Evolutionary conservation across 2,329 filamentous ascomycete genomes (phyloP), one percentile per base, ranked within the genome.

Genomic region (Penicillium rolfsii): DNA sequence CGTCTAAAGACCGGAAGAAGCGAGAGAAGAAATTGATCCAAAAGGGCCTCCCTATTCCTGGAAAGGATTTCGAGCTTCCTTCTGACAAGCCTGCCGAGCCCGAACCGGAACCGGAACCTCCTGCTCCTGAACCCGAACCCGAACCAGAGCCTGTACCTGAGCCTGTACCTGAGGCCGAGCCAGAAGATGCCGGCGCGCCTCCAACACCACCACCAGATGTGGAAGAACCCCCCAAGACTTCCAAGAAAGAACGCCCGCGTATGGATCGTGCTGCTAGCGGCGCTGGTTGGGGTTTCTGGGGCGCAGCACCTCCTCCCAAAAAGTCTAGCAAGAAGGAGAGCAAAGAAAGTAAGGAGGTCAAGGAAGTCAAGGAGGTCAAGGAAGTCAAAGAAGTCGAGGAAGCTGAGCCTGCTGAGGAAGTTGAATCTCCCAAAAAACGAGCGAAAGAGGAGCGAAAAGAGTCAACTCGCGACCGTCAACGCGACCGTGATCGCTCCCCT

Each of bases 281-380:
- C n/a, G 82, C 85, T 12, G 87, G 89, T 33, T 95, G 92, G 91
- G 89, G 88, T 38, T 87, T 87, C 74, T 94, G 90, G 90, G 86
- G 85, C 19, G 83, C 87, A 16, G 80, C 84, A 3, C 77, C 82
- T 22, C 71, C 76, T 3, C 73, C 79, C 4, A 81, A 78, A 65
- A 82, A 81, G 66, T 72, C 81, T 24, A 67, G 72, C 63, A 82
- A 83, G 65, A 88, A 83, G 68, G 83, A 85, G 56, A 70, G 73
- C 14, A 76, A 72, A 16, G 45, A 48, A 14, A 16, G 2, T 6
- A 48, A 30, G 43, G 24, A 46, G 4, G 2, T 14, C 1, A 46
- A 46, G 12, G 19, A 88, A 83, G 68, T 26, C 2, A 46, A 46
- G 22, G 43, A 46, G 1, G 1, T 4, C 12, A 88, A 83, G 68